Percentiles rank a stretch among this genome's conserved stretches.
Evolutionary conservation across 345 rosid genomes (phyloP).

Genomic region (Noccaea bulbosa): DNA sequence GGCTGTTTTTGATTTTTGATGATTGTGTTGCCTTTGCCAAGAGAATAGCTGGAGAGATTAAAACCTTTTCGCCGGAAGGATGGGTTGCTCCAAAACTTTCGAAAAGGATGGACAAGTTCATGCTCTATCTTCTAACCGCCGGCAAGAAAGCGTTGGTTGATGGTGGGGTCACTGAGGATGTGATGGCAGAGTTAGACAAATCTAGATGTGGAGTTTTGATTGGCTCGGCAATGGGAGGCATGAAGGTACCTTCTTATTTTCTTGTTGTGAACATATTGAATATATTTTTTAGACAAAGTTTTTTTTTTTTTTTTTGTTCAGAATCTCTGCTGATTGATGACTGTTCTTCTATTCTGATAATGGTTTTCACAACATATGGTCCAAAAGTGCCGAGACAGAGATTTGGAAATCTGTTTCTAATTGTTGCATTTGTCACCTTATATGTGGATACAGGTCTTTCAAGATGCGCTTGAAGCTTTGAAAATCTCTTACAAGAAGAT

Average conservation of each 20-base stretch:
- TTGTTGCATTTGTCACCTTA: conserved; percentile 25
- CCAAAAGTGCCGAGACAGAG: not conserved
- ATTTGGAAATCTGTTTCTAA: conserved; percentile 10
- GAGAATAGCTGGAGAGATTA: conserved; percentile 96
- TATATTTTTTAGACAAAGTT: not conserved
- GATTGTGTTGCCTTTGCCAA: conserved; percentile 31
- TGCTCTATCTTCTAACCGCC: conserved; percentile 89
- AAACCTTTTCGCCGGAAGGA: conserved; percentile 78
- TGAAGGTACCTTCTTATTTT: conserved; percentile 59
- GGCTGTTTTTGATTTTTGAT: not conserved
- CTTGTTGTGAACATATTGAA: not conserved
- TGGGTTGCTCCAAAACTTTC: conserved; percentile 85
- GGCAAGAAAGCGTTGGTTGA: conserved; percentile 92
- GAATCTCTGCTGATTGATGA: not conserved
- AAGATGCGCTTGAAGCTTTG: conserved; percentile 90
- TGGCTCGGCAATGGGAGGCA: conserved; percentile 96
- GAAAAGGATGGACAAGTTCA: conserved; percentile 91
- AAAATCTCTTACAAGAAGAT: conserved; percentile 84
- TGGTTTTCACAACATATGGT: not conserved
- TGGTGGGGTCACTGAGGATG: conserved; percentile 79
- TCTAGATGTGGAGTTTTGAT: conserved; percentile 84
- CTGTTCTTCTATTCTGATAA: conserved; percentile 1
- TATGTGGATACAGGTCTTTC: conserved; percentile 75
- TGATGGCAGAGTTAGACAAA: conserved; percentile 77
- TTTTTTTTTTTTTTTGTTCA: conserved; percentile 19